Evolutionary conservation across 1,284 basidiomycete genomes (phyloP).

Genomic region (Cerrena zonata): DNA sequence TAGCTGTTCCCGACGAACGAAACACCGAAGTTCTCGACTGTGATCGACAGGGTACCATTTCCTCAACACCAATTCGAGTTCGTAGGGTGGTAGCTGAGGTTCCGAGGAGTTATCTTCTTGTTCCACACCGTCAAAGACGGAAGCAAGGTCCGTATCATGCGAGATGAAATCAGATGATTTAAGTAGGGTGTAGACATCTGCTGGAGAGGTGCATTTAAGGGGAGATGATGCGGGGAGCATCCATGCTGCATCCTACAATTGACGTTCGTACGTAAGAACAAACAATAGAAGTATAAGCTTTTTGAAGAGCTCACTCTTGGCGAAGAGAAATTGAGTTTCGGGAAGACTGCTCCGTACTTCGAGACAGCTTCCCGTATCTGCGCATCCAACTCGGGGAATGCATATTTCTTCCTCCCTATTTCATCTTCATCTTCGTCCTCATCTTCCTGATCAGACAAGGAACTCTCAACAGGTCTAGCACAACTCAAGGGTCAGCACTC

Average conservation of each 20-base stretch:
- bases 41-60: slow-evolving; percentile 87
- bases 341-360: slow-evolving; percentile 82
- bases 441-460: slow-evolving; percentile 54
- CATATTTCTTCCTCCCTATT: slow-evolving; percentile 38
- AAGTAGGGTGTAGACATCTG: slow-evolving; percentile 87
- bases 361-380: slow-evolving; percentile 66
- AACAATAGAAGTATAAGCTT: not conserved
- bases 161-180: slow-evolving; percentile 90
- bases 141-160: slow-evolving; percentile 65
- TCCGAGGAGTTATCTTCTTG: not conserved
- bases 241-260: slow-evolving; percentile 81
- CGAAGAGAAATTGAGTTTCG: slow-evolving; percentile 91
- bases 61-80: slow-evolving; percentile 83
- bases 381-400: slow-evolving; percentile 75
- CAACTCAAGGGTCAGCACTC: slow-evolving; percentile 3
- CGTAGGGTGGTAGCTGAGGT: slow-evolving; percentile 37
- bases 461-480: slow-evolving; percentile 44
- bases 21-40: slow-evolving; percentile 82
- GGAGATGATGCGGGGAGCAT: slow-evolving; percentile 83
- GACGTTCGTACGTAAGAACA: not conserved
- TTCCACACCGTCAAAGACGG: slow-evolving; percentile 60
- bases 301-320: slow-evolving; percentile 57
- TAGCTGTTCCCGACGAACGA: slow-evolving; percentile 66
- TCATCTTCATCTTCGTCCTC: slow-evolving; percentile 37
- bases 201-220: slow-evolving; percentile 79